Conservation (phyloP, 1,284 basidiomycete species). For the Ceratobasidium sp. region DNA sequence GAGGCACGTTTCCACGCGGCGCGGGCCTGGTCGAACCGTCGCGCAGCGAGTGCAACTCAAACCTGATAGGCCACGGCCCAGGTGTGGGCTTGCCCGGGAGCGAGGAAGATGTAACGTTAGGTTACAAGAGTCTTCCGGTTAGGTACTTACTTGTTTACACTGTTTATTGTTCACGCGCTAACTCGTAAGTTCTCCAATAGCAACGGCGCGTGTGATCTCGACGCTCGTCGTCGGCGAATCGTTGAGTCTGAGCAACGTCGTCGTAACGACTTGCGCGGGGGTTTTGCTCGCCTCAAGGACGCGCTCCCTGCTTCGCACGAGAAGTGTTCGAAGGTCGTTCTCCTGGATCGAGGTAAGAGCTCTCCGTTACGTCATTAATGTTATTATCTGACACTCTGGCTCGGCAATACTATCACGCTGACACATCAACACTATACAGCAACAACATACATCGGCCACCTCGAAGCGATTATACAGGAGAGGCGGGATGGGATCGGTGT, state of each 20-base stretch:
- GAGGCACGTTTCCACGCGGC: no score
- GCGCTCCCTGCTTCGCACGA: not conserved
- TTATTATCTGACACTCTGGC: not conserved
- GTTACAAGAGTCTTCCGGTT: no score
- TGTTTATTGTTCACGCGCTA: no score
- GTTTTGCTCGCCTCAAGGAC: not conserved
- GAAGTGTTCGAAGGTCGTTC: not conserved
- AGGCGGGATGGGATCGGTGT: no score
- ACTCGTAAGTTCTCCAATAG: not conserved
- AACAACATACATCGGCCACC: not conserved
- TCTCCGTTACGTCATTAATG: not conserved
- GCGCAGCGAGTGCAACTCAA: no score
- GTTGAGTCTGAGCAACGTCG: not conserved
- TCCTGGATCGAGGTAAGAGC: not conserved
- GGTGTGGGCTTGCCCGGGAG: no score
- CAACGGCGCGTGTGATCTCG: not conserved
- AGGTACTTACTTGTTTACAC: no score
- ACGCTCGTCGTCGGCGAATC: not conserved
- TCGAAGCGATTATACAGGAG: not conserved
- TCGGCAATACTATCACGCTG: no score
- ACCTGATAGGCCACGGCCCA: no score
- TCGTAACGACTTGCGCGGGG: not conserved
- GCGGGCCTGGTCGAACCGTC: no score
- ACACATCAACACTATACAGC: not conserved
- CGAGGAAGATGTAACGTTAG: no score